These are phyloP conservation scores for Phialophora expanda DNA, from an alignment of 2,329 filamentous ascomycete genomes.

Conservation along the genomic window DNA sequence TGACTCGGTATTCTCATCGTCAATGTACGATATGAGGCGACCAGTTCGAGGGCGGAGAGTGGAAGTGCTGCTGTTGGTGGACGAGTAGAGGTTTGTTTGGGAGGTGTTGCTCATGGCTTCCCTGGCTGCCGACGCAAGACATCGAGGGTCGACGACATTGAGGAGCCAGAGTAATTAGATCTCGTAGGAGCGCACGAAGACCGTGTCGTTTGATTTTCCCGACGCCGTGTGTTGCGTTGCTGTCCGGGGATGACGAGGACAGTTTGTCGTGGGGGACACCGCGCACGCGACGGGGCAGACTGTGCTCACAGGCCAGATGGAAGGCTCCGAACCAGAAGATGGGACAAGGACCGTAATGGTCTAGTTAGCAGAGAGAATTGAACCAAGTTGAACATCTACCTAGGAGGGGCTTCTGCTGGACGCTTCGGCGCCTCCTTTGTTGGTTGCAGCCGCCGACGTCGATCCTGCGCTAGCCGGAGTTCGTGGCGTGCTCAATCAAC, in stretches of 20 bases:
- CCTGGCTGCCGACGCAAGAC: conserved; percentile 33
- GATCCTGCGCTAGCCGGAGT: conserved; percentile 3
- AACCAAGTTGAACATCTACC: not conserved
- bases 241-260: not conserved
- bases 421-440: conserved; percentile 10
- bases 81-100: conserved; percentile 32
- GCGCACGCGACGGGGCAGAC: not conserved
- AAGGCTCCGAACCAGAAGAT: not conserved
- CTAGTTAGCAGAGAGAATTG: not conserved
- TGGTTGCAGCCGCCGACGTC: conserved; percentile 15
- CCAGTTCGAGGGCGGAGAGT: conserved; percentile 52
- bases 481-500: not conserved
- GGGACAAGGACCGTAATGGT: not conserved
- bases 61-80: conserved; percentile 41
- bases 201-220: not conserved
- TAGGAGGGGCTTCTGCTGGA: not conserved
- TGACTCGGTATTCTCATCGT: conserved; percentile 46
- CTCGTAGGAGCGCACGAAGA: not conserved
- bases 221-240: not conserved
- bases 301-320: not conserved
- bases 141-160: conserved; percentile 34
- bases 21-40: conserved; percentile 50
- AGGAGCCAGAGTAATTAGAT: conserved; percentile 9
- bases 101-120: conserved; percentile 39
- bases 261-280: not conserved